Evolutionary conservation across 345 rosid species (phyloP), one percentile per base, ranked within the genome.

Genomic region (Camelina neglecta): DNA sequence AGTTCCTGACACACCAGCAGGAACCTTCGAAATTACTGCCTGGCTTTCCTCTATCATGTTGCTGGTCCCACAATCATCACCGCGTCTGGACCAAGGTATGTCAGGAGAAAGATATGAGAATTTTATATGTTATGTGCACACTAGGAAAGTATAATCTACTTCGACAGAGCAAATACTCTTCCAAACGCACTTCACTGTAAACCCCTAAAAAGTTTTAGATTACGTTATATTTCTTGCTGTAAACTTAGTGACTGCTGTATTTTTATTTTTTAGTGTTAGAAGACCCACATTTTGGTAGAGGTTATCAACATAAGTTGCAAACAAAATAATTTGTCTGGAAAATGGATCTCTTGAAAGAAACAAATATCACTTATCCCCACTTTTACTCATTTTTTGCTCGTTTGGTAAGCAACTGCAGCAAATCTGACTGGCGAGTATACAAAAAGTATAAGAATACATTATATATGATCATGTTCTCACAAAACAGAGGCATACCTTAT

Each of bases 1-100:
- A 33, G 97, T 94, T 83, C 96, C 98, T 49, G 97, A 94, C 69
- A 94, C 91, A 80, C 96, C 97, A 45, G 65, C 84, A 29, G 98
- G 98, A 67, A 94, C 85, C 85, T 80, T 90, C 15, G 97, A 88
- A 69, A 92, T 83, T 78, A 85, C 63, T 31, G 44, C 53, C 26
- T 21, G 81, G 79, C 79, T 74, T 76, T 80, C 89, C 80, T 85
- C 95, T 73, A 65, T 75, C 61, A 56, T 61, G 65, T 74, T 86
- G 77, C 73, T 72, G 71, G 78, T 65, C 78, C 81, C 86, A 73
- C 65, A 66, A 16, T 78, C 62, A 41, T 54, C 84, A 65, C 35
- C 71, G 76, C 75, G 81, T 68, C 97, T 89, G 72, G 21, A 72
- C 63, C 50, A 45, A 42, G 23, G 51, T 38, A 59, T 65, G 51